Evolutionary conservation across 352 stramenopile genomes (phyloP), one percentile per base, ranked within the genome.

Genomic region (Nothophytophthora sp.): DNA sequence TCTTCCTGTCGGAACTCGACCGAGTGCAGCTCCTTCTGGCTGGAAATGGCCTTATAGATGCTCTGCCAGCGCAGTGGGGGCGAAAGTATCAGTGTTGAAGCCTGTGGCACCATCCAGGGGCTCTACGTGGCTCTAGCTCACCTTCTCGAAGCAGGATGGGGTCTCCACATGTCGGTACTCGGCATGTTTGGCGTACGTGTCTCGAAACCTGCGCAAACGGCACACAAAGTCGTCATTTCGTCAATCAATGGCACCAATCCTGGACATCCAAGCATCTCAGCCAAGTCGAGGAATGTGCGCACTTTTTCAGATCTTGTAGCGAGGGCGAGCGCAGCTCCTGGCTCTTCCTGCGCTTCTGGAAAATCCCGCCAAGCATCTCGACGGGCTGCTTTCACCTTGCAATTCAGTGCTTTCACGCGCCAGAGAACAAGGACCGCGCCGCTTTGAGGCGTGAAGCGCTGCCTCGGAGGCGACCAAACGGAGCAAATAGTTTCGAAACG

Each of bases 31-130:
- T 92, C 78, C 53, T 89, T 88, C 47, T 92, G 84, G 15, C 80
- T 80, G 29, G 84, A 90, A 36, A 94, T 92, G 5, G 81, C 80
- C 50, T 92, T 94, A 61, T 92, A 92, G 41, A 94, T 80, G 40
- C 76, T 90, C 81, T 92, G 12, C n/a, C 11, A 43, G 23, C 13
- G 27, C 12, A 18, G n/a, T n/a, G n/a, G n/a, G n/a, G 15, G 3
- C 5, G 20, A 33, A 3, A 37, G 5, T 7, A 5, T 29, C 11
- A 44, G 9, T 33, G 16, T 11, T 33, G 27, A 7, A 1, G 8
- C 9, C 38, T 22, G 12, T 13, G n/a, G 16, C 16, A 33, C 1
- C 5, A n/a, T n/a, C n/a, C n/a, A n/a, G n/a, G n/a, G n/a, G n/a
- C n/a, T n/a, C n/a, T n/a, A n/a, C n/a, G 9, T 12, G 22, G 22